Evolutionary conservation across 805 yeast genomes (phyloP).

Genomic region (Candida chilensis): DNA sequence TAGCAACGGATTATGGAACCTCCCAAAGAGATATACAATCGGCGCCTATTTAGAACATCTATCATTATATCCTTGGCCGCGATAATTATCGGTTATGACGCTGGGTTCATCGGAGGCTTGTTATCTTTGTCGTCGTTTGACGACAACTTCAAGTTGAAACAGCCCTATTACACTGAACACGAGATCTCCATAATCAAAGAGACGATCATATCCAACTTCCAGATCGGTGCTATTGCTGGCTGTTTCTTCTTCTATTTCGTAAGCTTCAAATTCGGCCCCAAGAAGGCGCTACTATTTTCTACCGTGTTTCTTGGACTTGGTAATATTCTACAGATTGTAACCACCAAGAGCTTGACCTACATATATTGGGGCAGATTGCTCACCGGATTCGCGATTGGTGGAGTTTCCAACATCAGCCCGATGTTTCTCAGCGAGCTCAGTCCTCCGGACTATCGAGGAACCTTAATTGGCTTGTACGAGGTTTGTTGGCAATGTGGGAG

Average conservation of each 20-base stretch:
- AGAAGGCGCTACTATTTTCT: neutral
- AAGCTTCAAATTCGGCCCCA: neutral
- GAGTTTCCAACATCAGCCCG: neutral
- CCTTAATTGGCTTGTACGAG: neutral
- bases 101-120: neutral
- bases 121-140: neutral
- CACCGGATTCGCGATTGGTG: neutral
- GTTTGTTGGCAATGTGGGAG: neutral
- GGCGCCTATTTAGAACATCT: neutral
- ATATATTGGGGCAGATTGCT: neutral
- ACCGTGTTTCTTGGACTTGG: neutral
- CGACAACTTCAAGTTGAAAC: neutral
- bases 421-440: neutral
- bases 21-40: neutral
- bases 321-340: no score
- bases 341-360: no score
- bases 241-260: neutral
- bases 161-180: neutral
- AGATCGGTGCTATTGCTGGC: neutral
- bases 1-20: neutral
- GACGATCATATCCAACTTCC: neutral
- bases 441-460: neutral
- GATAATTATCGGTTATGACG: neutral
- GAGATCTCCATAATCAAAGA: neutral
- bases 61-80: neutral